Evolutionary conservation across 495 filamentous ascomycete species (phyloP).

Genomic region (Pyronema domesticum): DNA sequence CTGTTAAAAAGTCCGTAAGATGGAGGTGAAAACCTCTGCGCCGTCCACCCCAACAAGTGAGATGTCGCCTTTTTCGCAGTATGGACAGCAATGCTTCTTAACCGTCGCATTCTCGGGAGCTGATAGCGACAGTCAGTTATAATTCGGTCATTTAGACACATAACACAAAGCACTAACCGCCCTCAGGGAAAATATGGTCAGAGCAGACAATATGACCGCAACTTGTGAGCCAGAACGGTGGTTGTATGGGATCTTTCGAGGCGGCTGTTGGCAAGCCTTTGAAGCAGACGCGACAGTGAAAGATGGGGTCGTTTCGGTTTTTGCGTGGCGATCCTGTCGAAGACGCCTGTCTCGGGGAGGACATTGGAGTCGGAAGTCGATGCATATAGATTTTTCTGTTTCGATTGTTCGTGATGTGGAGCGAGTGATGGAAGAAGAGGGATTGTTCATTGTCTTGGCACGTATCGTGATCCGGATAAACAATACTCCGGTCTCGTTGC

Average conservation of each 20-base stretch:
- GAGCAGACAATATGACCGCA: constrained; percentile 21
- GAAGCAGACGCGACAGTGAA: constrained; percentile 20
- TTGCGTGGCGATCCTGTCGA: neutral
- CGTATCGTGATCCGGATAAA: neutral
- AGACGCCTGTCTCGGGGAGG: neutral
- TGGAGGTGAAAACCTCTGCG: constrained; percentile 17
- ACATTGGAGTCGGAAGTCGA: neutral
- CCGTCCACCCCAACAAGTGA: constrained; percentile 16
- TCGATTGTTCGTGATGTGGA: neutral
- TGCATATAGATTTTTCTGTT: neutral
- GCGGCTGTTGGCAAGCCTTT: neutral
- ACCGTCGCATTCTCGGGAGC: constrained; percentile 12
- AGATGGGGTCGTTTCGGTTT: constrained; percentile 7
- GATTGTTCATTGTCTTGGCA: neutral
- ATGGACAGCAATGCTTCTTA: constrained; percentile 16
- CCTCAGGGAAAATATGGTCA: constrained; percentile 15
- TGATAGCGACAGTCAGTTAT: neutral
- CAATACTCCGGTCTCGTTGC: neutral
- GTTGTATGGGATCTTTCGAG: neutral
- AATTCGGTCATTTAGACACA: too few species aligned
- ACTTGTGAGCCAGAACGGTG: constrained; percentile 18
- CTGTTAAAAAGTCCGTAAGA: neutral
- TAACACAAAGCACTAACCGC: constrained; percentile 8
- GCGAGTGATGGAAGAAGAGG: neutral
- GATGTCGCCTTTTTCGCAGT: constrained; percentile 15